A percentile compares a stretch with the other conserved stretches of the same genome.
Conservation (phyloP, 805 yeast species). For the Cyberlindnera maclurae region DNA sequence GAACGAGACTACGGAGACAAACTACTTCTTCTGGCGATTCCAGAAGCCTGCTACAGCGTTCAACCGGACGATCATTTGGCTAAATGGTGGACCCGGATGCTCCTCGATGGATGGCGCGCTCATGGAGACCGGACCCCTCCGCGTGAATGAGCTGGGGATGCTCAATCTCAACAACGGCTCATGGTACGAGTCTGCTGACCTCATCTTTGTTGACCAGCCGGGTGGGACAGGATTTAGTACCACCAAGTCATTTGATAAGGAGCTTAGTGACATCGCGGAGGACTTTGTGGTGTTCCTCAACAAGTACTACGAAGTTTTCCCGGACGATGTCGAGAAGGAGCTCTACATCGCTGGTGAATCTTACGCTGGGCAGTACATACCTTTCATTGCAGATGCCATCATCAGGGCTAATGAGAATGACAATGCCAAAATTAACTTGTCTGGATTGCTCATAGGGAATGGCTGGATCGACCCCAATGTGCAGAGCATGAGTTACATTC, state of each 20-base stretch:
- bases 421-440: conserved; percentile 33
- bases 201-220: conserved; percentile 91
- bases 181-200: conserved; percentile 75
- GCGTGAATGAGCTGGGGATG: conserved; percentile 41
- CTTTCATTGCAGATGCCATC: conserved; percentile 69
- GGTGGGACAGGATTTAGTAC: conserved; percentile 87
- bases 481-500: conserved; percentile 76
- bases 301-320: conserved; percentile 63
- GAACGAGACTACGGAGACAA: conserved; percentile 14
- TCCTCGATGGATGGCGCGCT: conserved; percentile 97
- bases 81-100: conserved; percentile 98
- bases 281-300: conserved; percentile 62
- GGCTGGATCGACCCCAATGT: conserved; percentile 90
- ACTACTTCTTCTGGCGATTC: conserved; percentile 25
- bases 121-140: conserved; percentile 85
- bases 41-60: conserved; percentile 11
- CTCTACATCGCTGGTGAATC: conserved; percentile 89
- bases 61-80: conserved; percentile 66
- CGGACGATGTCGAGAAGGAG: conserved; percentile 58
- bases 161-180: conserved; percentile 61
- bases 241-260: conserved; percentile 46
- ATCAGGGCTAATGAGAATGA: conserved; percentile 35
- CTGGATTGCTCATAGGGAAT: conserved; percentile 77
- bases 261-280: conserved; percentile 47
- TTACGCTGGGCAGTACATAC: conserved; percentile 95